phyloP scores from a whole-genome alignment of 176 grass and related monocot species.

The Rhipidocladum racemiflorum region DNA sequence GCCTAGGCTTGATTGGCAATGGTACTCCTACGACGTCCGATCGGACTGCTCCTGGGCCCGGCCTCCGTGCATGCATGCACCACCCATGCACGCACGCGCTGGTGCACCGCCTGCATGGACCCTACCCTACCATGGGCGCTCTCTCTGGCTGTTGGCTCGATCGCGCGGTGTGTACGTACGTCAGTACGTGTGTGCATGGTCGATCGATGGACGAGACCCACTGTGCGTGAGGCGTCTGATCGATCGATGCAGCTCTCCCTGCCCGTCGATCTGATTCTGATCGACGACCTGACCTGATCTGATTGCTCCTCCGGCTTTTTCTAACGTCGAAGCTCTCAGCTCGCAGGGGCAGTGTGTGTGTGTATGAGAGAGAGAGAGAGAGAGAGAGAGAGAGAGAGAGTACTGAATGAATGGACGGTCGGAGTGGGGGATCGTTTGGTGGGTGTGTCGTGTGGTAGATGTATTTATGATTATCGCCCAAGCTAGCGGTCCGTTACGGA shows the following conservation, averaged over 20 bases:
- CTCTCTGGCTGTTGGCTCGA: background rate
- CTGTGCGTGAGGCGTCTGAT: background rate
- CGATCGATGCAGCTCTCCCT: background rate
- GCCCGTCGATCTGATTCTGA: background rate
- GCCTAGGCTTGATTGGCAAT: slow-evolving; percentile 11
- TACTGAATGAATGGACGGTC: no score
- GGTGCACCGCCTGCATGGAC: background rate
- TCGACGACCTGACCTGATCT: background rate
- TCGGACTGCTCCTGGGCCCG: background rate
- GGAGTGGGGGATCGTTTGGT: no score
- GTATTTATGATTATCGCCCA: background rate
- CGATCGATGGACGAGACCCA: background rate
- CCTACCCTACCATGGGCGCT: background rate
- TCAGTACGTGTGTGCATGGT: background rate
- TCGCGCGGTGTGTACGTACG: background rate
- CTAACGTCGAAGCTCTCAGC: no score
- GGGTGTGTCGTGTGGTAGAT: no score
- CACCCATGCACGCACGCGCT: background rate
- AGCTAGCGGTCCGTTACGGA: background rate
- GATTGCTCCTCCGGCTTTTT: background rate
- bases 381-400: background rate
- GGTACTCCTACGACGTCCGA: slow-evolving; percentile 8
- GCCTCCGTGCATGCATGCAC: background rate
- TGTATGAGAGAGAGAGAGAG: background rate
- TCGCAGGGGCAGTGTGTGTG: background rate